Evolutionary conservation across 2,329 filamentous ascomycete species (phyloP), one percentile per base, ranked within the genome.

Genomic region (Fusarium paranaense): DNA sequence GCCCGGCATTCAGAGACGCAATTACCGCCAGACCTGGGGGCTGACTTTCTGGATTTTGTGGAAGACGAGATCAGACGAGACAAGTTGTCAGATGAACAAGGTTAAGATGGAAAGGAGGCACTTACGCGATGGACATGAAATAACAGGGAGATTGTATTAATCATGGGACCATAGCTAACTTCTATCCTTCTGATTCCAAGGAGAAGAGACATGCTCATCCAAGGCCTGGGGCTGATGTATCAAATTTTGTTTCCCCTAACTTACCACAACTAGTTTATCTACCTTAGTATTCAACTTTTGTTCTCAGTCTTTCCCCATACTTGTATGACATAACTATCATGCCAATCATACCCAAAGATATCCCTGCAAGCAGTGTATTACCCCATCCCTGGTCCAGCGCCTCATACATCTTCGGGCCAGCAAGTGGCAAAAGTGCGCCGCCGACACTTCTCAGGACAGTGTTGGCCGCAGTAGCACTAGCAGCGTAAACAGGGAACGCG

Each of bases 401-500:
- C 30, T 60, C n/a, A 35, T 67, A 58, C 33, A 67, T 42, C 35
- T 30, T 64, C 18, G 37, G 47, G 1, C 59, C 59, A 38, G 32
- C 54, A 10, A 67, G 52, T 8, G 65, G 65, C 14, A 67, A 37
- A 10, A 62, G 32, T 0, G 47, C 61, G 5, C 60, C 60, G n/a
- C 33, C 50, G 6, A 67, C 18, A 52, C 38, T 64, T 35, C 60
- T 30, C 25, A 59, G 22, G 0, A 64, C 35, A 11, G 71, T 72
- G 18, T 52, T 75, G 6, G 71, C 72, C 2, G 74, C 74, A 14
- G 66, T 66, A 1, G 71, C 73, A 20, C 68, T 72, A 4, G 73
- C 73, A 4, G 73, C 73, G 16, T 76, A 67, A 3, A 64, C 47
- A 13, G 72, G 66, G 40, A 70, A 76, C n/a, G 74, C 70, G 22